Evolutionary conservation across 352 stramenopile species (phyloP).

Genomic region (Hyaloperonospora brassicae): DNA sequence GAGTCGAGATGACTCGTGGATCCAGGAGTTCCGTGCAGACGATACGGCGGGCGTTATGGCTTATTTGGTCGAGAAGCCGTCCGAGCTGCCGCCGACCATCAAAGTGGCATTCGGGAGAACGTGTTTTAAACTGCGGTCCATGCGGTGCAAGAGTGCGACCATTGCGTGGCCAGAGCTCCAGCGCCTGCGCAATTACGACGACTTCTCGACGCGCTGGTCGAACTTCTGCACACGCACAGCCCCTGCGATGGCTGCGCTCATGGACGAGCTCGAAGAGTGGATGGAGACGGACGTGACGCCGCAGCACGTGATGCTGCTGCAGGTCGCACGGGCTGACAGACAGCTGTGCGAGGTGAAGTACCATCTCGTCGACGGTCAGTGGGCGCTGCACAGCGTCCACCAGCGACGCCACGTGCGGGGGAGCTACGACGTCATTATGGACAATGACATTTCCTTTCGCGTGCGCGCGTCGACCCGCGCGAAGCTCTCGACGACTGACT

Average conservation of each 20-base stretch:
- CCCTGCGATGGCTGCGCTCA: slow-evolving; percentile 14
- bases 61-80: slow-evolving; percentile 17
- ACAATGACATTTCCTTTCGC: slow-evolving; percentile 27
- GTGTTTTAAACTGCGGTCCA: slow-evolving; percentile 26
- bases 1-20: slow-evolving; percentile 15
- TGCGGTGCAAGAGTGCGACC: slow-evolving; percentile 13
- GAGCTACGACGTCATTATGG: slow-evolving; percentile 31
- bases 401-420: slow-evolving; percentile 8
- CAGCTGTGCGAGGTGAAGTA: slow-evolving; percentile 35
- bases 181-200: slow-evolving; percentile 14
- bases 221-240: slow-evolving; percentile 25
- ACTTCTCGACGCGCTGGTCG: slow-evolving; percentile 32
- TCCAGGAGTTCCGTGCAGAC: slow-evolving; percentile 23
- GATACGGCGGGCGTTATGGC: slow-evolving; percentile 19
- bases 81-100: slow-evolving; percentile 8
- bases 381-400: slow-evolving; percentile 19
- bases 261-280: slow-evolving; percentile 26
- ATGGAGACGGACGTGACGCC: slow-evolving; percentile 11
- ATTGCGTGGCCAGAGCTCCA: slow-evolving; percentile 30
- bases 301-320: slow-evolving; percentile 16
- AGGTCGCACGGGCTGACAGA: slow-evolving; percentile 12
- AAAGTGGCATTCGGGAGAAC: slow-evolving; percentile 28
- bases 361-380: slow-evolving; percentile 25
- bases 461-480: slow-evolving; percentile 21
- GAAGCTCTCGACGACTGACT: slow-evolving; percentile 3